Evolutionary conservation across 2,329 filamentous ascomycete genomes (phyloP).

Genomic region (Botrytis tulipae): DNA sequence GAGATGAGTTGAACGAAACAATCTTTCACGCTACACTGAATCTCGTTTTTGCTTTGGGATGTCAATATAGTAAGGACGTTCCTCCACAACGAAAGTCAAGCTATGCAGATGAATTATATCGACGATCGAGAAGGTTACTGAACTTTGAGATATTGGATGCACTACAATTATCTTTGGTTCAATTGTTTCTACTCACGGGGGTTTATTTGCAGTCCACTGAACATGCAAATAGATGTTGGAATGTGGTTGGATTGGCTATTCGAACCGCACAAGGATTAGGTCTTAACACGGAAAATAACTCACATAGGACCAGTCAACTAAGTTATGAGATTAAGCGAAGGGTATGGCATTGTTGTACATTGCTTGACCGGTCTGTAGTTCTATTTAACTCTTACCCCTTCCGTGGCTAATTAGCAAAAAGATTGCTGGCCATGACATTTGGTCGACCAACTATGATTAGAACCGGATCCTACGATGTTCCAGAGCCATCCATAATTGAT

Average conservation of each 20-base stretch:
- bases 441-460: conserved; percentile 32
- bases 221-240: conserved; percentile 38
- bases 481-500: conserved; percentile 31
- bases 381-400: background rate
- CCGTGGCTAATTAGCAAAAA: conserved; percentile 23
- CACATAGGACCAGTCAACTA: conserved; percentile 27
- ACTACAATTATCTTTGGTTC: conserved; percentile 34
- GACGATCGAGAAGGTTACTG: conserved; percentile 33
- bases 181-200: conserved; percentile 36
- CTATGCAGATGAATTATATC: conserved; percentile 35
- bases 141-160: conserved; percentile 36
- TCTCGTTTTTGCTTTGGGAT: conserved; percentile 38
- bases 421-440: conserved; percentile 34
- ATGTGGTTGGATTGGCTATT: conserved; percentile 36
- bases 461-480: conserved; percentile 16
- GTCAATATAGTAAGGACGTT: conserved; percentile 30
- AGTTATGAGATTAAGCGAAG: conserved; percentile 36
- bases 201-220: conserved; percentile 37
- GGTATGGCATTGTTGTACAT: conserved; percentile 38
- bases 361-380: conserved; percentile 33
- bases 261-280: conserved; percentile 37
- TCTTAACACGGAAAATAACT: conserved; percentile 27
- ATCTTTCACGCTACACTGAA: conserved; percentile 35
- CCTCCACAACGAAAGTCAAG: conserved; percentile 14
- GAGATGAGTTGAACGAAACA: conserved; percentile 19